Evolutionary conservation across 2,329 filamentous ascomycete species (phyloP), one percentile per base, ranked within the genome.

Genomic region (Echinosphaeria canescens): DNA sequence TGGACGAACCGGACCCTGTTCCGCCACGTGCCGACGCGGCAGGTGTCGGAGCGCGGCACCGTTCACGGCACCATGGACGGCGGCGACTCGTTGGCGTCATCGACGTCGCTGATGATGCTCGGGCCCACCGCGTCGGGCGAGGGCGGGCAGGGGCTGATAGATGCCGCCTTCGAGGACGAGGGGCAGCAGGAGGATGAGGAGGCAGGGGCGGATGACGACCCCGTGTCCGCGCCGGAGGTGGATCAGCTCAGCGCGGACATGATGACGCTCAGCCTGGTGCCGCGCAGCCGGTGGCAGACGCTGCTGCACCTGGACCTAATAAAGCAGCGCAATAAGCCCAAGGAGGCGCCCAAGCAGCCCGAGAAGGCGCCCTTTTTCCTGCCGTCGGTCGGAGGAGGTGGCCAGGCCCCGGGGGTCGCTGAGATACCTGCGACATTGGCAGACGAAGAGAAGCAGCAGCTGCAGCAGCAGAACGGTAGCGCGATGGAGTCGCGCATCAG

Each of bases 281-380:
- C 88, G 9, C 82, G 78, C 46, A 81, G 76, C 33, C 68, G 76
- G 39, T 98, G 88, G 88, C 85, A 95, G 48, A 93, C 82, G 2
- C 58, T 98, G 10, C 58, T 98, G 15, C 80, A 98, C 46, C 62
- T 98, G 3, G 88, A 98, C 42, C 54, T 82, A 15, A 92, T 98
- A 44, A 78, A 84, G 51, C 69, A 82, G 48, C 76, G 88, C 33
- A 98, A 98, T 51, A 91, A 88, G 49, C 88, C 90, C 1, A 84
- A 71, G 36, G 82, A 93, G 47, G 68, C 84, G 0, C 84, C 84
- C 11, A 93, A 93, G 51, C 65, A 71, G 5, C 88, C 88, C 0
- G 80, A 93, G 44, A 91, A 90, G 42, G 85, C 85, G 0, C 90
- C 88, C 0, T 95, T 95, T 58, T 95, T 95, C 57, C 59, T 95